Base-by-base conservation (phyloP, 768 basidiomycete species). In the Kwoniella sp. region DNA sequence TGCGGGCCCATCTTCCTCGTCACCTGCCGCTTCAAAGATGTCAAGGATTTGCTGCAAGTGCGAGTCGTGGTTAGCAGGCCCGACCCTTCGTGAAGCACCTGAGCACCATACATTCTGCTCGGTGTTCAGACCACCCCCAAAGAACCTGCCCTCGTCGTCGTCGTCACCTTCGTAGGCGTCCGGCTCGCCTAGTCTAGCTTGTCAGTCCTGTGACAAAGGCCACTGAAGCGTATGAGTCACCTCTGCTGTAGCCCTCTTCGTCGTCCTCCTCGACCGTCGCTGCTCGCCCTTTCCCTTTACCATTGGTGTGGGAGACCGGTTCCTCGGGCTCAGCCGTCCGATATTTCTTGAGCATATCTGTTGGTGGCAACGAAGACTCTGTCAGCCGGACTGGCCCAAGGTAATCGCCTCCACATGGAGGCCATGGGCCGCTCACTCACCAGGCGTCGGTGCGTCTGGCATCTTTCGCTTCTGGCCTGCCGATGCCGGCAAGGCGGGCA, bases 91-190 rank as follows among this genome's bases (percentile, higher is more conserved):
- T 46, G 26, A 46, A 10, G 22, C 46, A 28, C 10, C 12, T 39
- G 33, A 9, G 17, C 3, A 31, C 14, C 38, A 40, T 31, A 70
- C 85, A 70, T 96, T 92, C 77, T 99, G 95, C 69, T 91, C 86
- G 32, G 79, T 80, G 1, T 89, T 92, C 56, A 99, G 77, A 1
- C 95, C 95, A 1, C 92, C 90, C 32, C 95, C 95, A 66, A 85
- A 93, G 76, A 93, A 92, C 10, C 90, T 80, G 0, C 89, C 90
- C 62, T 91, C 89, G 20, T 86, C 88, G 66, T 92, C 90, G 42
- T 69, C 70, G 7, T 50, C 67, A 0, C 42, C 50, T 33, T 75
- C 75, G n/a, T 71, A 70, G 37, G 73, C 69, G 26, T 71, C 62
- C 36, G 49, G 26, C 73, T 92, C 90, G 63, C 93, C 92, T 3